Evolutionary conservation across 2,329 filamentous ascomycete genomes (phyloP), one percentile per base, ranked within the genome.

Genomic region (Colletotrichum trifolii): DNA sequence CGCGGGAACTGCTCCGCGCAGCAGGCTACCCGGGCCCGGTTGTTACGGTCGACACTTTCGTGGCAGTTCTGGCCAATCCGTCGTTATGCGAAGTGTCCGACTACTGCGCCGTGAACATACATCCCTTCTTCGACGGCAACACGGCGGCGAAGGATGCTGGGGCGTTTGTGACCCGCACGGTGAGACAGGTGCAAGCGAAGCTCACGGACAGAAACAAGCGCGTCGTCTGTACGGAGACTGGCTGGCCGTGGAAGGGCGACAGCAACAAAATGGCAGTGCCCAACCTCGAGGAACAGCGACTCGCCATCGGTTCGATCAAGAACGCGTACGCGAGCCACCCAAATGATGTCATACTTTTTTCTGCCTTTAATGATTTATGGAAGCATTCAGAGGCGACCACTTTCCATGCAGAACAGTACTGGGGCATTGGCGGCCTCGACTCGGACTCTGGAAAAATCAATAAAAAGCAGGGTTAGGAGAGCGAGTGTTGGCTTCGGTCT

Each of bases 31-130:
- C 78, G 2, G 93, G 93, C 2, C 87, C 87, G 2, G 88, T 97
- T 36, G 91, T 94, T 42, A 89, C 91, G 0, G 91, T 95, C 50
- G 94, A 97, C 74, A 95, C 92, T 1, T 91, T 92, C 71, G 83
- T 86, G 25, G 88, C 90, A 6, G 83, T 89, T n/a, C 80, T 89
- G 52, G 78, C 81, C 54, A 85, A 95, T 70, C 89, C 90, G 0
- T 79, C 85, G 55, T 83, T 97, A 52, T 96, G 93, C 78, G 76
- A 88, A 34, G 83, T 81, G 49, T 92, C 91, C 1, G 93, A 96
- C 73, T 92, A 91, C 79, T 93, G 90, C 72, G 91, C 92, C 13
- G 86, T 91, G 74, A 97, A 97, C 78, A 87, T 89, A 69, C 93
- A 97, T 76, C 87, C 93, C 11, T 97, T 94, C 84, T 97, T 96